Evolutionary conservation across 129 eudicot species (phyloP).

Genomic region (Pseudognaphalium luteoalbum): DNA sequence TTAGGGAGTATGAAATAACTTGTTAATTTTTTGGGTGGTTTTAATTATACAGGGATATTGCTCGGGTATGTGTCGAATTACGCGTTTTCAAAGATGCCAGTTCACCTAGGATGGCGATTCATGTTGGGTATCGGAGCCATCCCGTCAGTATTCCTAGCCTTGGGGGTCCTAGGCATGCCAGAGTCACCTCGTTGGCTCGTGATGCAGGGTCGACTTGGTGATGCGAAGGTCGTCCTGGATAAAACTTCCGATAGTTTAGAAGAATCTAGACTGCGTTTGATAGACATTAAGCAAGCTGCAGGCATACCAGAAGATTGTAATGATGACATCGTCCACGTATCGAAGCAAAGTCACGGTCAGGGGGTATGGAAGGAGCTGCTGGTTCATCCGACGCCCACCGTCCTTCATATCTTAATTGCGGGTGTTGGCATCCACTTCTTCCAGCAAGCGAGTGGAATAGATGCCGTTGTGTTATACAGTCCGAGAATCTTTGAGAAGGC

Average conservation of each 20-base stretch:
- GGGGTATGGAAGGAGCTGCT: slow-evolving; percentile 65
- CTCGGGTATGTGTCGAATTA: slow-evolving; percentile 64
- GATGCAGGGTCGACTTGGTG: slow-evolving; percentile 69
- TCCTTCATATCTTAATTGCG: slow-evolving; percentile 50
- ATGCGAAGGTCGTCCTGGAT: slow-evolving; percentile 59
- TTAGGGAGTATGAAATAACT: too few relatives aligned
- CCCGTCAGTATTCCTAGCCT: slow-evolving; percentile 50
- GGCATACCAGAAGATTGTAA: slow-evolving; percentile 57
- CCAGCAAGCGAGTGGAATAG: slow-evolving; percentile 72
- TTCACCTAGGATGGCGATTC: slow-evolving; percentile 56
- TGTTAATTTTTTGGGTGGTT: too few relatives aligned
- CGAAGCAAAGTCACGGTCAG: slow-evolving; percentile 35
- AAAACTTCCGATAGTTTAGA: slow-evolving; percentile 54
- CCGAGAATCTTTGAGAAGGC: slow-evolving; percentile 53
- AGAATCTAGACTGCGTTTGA: slow-evolving; percentile 47
- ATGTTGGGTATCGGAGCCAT: slow-evolving; percentile 72
- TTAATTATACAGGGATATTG: slow-evolving; percentile 38
- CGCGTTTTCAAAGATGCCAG: slow-evolving; percentile 50
- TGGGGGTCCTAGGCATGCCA: slow-evolving; percentile 63
- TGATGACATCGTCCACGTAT: slow-evolving; percentile 52
- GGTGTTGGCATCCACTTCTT: slow-evolving; percentile 65
- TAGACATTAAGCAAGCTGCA: slow-evolving; percentile 61
- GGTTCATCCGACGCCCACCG: slow-evolving; percentile 60
- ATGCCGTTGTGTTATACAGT: slow-evolving; percentile 63
- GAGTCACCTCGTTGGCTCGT: slow-evolving; percentile 87